Base-by-base conservation (phyloP, 129 eudicot species). In the Artemisia tridentata region DNA sequence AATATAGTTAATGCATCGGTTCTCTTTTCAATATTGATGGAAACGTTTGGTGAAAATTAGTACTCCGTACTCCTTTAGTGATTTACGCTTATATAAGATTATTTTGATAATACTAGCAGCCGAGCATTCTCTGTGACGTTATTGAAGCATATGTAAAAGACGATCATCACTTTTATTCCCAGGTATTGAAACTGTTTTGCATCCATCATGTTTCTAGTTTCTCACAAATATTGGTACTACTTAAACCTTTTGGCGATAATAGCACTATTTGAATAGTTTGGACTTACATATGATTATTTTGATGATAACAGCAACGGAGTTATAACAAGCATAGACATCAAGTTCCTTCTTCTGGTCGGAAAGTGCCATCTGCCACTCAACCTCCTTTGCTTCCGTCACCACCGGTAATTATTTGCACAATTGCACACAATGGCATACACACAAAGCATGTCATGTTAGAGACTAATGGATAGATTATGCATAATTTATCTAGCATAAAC, bases 351-450 rank as follows among this genome's bases (percentile, higher is more conserved):
- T 15, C 61, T 64, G 41, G 43, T 49, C 67, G 72, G 72, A 78
- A 78, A 14, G n/a, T 53, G 9, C 15, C 58, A 25, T 16, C 60
- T 10, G 67, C 53, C 11, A 31, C 66, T 14, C 77, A 71, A 71
- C 62, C 72, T 9, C 77, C 81, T 1, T 64, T 78, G 77, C 77
- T 71, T 64, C 68, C 81, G 54, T 71, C 77, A 63, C 77, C 77
- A 45, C 81, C 54, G 81, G 81, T 78, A 78, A 65, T 14, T 29
- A 38, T 19, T 51, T 63, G 4, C 62, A n/a, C n/a, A n/a, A n/a
- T n/a, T n/a, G n/a, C n/a, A 43, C 19, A 65, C 79, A 51, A 23
- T 17, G 8, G 45, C 49, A 66, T 64, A 76, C 75, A 63, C 20
- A 72, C n/a, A 63, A 60, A 41, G 61, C 61, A 61, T 54, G 67